A percentile compares a stretch with the other conserved stretches of the same genome.
Conservation (phyloP, 176 grass and related monocot genomes). For the Aegilops longissima region DNA sequence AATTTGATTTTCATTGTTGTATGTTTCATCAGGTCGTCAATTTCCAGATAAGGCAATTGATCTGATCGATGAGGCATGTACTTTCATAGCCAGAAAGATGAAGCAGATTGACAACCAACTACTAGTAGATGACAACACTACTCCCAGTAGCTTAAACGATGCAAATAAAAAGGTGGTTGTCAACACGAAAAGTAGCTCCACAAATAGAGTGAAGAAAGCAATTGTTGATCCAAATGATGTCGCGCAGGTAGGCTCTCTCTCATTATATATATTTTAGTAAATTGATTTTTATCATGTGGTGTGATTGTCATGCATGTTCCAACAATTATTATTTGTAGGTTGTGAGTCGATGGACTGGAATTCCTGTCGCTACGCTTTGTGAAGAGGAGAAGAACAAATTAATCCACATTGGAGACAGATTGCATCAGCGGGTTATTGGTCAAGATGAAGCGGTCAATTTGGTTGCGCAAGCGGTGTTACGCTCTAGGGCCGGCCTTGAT, state of each 20-base stretch:
- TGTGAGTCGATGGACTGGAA: neutral
- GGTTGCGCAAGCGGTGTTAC: neutral
- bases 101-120: neutral
- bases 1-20: neutral
- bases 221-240: neutral
- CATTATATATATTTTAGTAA: neutral
- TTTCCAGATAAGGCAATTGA: neutral
- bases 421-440: neutral
- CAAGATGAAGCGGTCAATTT: neutral
- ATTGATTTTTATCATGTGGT: neutral
- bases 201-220: neutral
- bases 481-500: neutral
- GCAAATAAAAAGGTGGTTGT: neutral
- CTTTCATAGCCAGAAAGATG: neutral
- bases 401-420: neutral
- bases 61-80: neutral
- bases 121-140: neutral
- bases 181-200: neutral
- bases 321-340: neutral
- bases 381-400: neutral
- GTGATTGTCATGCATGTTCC: neutral
- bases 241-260: neutral
- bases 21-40: neutral
- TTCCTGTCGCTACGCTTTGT: neutral
- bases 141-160: neutral